Percentiles rank a stretch among this genome's conserved stretches.
Evolutionary conservation across 805 yeast genomes (phyloP).

Genomic region (Yamadazyma sp.): DNA sequence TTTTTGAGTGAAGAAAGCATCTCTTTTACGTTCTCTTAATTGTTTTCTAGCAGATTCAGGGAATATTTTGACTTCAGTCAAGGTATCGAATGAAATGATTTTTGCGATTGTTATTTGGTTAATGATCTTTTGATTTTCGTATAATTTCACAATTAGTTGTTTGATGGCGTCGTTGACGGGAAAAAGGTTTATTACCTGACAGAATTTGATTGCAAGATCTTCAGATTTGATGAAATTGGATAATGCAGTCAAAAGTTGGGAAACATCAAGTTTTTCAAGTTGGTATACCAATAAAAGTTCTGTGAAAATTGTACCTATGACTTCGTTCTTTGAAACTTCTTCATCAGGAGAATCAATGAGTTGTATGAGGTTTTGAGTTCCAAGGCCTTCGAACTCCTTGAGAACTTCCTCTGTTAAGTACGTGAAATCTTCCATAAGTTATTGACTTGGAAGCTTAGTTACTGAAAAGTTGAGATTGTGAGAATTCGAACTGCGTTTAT

Average conservation of each 20-base stretch:
- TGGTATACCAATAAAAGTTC: conserved; percentile 12
- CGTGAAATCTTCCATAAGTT: background rate
- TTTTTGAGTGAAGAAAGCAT: conserved; percentile 46
- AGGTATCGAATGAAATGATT: conserved; percentile 25
- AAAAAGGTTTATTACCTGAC: conserved; percentile 38
- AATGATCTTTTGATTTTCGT: conserved; percentile 22
- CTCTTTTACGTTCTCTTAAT: conserved; percentile 34
- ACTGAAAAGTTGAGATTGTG: background rate
- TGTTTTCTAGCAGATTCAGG: conserved; percentile 36
- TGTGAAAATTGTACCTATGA: conserved; percentile 10
- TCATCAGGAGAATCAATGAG: conserved; percentile 23
- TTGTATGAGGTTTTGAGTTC: conserved; percentile 30
- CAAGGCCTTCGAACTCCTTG: conserved; percentile 27
- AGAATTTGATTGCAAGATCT: conserved; percentile 29
- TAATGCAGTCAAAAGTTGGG: conserved; percentile 16
- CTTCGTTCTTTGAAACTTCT: conserved; percentile 1
- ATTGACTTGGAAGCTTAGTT: background rate
- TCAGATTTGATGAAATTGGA: conserved; percentile 28
- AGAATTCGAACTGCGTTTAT: background rate
- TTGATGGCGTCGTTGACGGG: conserved; percentile 24
- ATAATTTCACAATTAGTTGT: conserved; percentile 20
- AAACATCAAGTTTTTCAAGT: conserved; percentile 4
- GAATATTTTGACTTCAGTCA: conserved; percentile 25
- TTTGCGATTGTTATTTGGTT: conserved; percentile 30
- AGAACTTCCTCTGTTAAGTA: conserved; percentile 28